A percentile compares a stretch with the other conserved stretches of the same genome.
Evolutionary conservation across 2,329 filamentous ascomycete species (phyloP).

Genomic region (Arthrobotrys entomopaga): DNA sequence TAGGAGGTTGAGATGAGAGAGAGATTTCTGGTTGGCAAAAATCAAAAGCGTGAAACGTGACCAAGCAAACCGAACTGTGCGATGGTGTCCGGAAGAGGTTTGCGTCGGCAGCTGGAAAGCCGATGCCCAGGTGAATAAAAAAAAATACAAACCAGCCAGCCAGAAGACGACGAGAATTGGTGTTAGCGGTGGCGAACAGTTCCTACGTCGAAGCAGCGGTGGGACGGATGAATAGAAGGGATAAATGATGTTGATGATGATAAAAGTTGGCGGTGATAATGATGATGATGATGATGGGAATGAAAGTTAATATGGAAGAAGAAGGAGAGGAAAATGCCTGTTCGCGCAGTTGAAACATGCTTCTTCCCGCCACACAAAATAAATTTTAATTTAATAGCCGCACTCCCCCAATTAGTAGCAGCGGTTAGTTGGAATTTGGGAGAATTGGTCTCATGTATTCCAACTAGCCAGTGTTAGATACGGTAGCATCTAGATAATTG

Average conservation of each 20-base stretch:
- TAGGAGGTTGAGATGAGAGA: conserved; percentile 10
- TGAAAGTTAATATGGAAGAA: conserved; percentile 18
- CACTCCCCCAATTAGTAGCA: not conserved
- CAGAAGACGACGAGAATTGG: not conserved
- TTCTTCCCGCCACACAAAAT: conserved; percentile 20
- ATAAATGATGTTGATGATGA: not conserved
- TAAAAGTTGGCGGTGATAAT: conserved; percentile 6
- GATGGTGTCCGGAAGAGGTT: conserved; percentile 42
- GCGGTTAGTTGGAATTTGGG: not conserved
- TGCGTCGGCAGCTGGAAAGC: conserved; percentile 4
- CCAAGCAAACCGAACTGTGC: conserved; percentile 44
- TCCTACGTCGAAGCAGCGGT: not conserved
- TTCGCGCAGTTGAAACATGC: conserved; percentile 42
- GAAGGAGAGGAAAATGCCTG: conserved; percentile 35
- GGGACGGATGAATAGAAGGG: not conserved
- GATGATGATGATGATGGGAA: conserved; percentile 29
- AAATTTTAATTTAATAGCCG: not conserved
- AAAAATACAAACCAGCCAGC: not conserved
- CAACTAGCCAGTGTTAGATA: too few species aligned
- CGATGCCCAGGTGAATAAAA: not conserved
- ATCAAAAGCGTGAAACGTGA: conserved; percentile 53
- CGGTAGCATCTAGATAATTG: too few species aligned
- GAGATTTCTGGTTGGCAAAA: conserved; percentile 29
- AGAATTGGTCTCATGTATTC: conserved; percentile 4
- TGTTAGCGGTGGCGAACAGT: not conserved